These are phyloP conservation scores for Dillenia turbinata DNA, from an alignment of 164 flowering plant genomes.

Conservation along the genomic window DNA sequence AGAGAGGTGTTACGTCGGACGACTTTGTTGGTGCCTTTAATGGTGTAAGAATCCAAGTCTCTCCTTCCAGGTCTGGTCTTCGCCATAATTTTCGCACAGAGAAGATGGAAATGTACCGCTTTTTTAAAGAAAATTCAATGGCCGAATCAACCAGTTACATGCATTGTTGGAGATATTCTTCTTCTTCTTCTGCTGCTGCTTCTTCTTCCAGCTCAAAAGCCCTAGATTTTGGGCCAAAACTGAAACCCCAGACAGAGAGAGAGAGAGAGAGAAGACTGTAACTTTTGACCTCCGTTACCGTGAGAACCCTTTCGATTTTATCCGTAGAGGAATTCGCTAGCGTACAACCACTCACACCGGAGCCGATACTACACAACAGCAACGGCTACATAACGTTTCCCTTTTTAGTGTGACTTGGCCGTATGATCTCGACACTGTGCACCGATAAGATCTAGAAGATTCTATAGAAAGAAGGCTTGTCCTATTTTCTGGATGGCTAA, in stretches of 20 bases:
- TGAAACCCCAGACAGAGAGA: constrained; percentile 7
- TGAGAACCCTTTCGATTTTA: no score
- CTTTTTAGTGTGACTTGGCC: no score
- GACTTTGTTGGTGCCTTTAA: constrained; percentile 55
- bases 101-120: background rate
- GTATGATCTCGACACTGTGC: no score
- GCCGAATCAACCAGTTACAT: background rate
- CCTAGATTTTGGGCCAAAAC: constrained; percentile 7
- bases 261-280: background rate
- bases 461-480: no score
- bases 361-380: no score
- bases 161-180: background rate
- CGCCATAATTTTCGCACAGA: constrained; percentile 31
- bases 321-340: no score
- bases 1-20: constrained; percentile 32
- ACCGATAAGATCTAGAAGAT: no score
- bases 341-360: no score
- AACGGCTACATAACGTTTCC: no score
- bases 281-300: no score
- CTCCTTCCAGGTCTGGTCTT: constrained; percentile 50
- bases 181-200: background rate
- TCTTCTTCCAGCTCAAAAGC: background rate
- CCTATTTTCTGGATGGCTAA: no score
- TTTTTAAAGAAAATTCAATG: background rate
- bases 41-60: constrained; percentile 53